Base-by-base conservation (phyloP, 2,329 filamentous ascomycete species). In the Colletotrichum abscissum region DNA sequence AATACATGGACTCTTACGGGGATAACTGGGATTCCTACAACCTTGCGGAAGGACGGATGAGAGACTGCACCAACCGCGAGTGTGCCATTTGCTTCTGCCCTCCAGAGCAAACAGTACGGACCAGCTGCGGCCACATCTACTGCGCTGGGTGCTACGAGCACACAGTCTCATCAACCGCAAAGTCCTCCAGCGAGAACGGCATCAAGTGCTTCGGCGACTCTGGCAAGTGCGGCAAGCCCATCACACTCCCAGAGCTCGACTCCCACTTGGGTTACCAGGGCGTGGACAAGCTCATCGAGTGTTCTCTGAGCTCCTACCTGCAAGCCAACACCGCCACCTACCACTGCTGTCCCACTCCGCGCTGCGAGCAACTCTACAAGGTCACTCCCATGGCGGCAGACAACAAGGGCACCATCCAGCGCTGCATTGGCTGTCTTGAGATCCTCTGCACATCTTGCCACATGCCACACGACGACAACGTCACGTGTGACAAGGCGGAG, bases 391-490 rank as follows among this genome's bases (percentile, higher is more conserved):
- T 11, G 14, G 22, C 8, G 2, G 38, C 33, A 26, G 16, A 5
- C n/a, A 16, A 22, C 60, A 26, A 19, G 19, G 42, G 42, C 26
- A 70, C 72, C 1, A 80, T 80, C 64, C n/a, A 28, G n/a, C 82
- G 78, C 0, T 87, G 86, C 73, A 68, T 78, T 2, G 76, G 77
- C 5, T 87, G 86, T 66, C 76, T 85, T 1, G 72, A 69, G 2
- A 30, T 78, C 1, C 77, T 79, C 2, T 86, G 85, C 70, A 82
- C 80, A 0, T 70, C 65, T 1, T 87, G 85, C 64, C 77, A 82
- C 12, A 75, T 63, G 3, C 71, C 78, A 1, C 84, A 87, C 57
- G 77, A 78, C 1, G 76, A 75, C 3, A 3, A 1, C 0, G 75
- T 79, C 65, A 81, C 77, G 0, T 86, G 84, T 26, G 79, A 76